Evolutionary conservation across 345 rosid species (phyloP).

Genomic region (Corchorus olitorius): DNA sequence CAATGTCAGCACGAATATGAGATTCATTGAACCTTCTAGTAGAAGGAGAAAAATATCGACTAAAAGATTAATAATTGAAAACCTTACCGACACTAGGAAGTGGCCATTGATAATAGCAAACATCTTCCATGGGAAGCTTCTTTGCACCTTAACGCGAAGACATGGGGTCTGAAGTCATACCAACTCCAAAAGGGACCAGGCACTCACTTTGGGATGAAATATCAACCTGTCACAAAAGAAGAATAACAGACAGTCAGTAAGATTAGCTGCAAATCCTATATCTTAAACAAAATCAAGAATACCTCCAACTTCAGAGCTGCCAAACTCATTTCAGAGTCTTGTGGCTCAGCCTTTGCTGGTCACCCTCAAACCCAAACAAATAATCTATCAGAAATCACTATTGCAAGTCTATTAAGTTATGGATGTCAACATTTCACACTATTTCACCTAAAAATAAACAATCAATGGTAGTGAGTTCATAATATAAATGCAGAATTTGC

Average conservation of each 20-base stretch:
- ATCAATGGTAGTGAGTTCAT: no score
- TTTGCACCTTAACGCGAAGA: conserved; percentile 89
- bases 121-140: conserved; percentile 97
- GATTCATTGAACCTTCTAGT: conserved; percentile 15
- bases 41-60: conserved; percentile 15
- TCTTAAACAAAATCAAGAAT: background rate
- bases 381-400: no score
- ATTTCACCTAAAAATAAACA: no score
- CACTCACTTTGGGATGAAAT: conserved; percentile 57
- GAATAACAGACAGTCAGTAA: conserved; percentile 2
- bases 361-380: no score
- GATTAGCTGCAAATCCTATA: conserved; percentile 1
- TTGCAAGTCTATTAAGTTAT: no score
- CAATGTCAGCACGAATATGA: conserved; percentile 22
- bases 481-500: no score
- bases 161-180: conserved; percentile 95
- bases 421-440: no score
- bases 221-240: conserved; percentile 55
- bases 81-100: conserved; percentile 84
- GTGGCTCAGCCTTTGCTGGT: no score
- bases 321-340: no score
- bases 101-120: conserved; percentile 89
- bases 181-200: conserved; percentile 70
- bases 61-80: conserved; percentile 27
- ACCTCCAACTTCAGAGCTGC: no score